These are phyloP conservation scores for Garcia nutans DNA, from an alignment of 345 rosid genomes.

Conservation along the genomic window DNA sequence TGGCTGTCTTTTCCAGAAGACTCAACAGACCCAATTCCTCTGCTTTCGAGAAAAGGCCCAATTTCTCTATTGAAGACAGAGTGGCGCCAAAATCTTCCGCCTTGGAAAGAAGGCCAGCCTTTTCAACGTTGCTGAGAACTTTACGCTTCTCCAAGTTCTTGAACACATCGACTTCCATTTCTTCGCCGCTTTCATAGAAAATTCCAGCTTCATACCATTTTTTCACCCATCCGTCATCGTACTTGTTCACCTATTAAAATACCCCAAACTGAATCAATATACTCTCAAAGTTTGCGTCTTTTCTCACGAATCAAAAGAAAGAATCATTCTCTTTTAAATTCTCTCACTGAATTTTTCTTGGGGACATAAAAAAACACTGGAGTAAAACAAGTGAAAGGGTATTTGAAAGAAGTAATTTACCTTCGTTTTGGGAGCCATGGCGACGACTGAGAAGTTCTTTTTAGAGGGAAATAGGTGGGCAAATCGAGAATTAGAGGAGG, in stretches of 20 bases:
- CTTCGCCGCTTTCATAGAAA: constrained; percentile 83
- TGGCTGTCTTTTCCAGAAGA: constrained; percentile 60
- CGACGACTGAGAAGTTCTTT: constrained; percentile 46
- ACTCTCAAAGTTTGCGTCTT: too few species aligned
- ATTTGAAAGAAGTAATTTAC: constrained; percentile 21
- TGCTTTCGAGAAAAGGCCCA: constrained; percentile 79
- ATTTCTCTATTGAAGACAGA: constrained; percentile 83
- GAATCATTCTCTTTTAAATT: too few species aligned
- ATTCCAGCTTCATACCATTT: constrained; percentile 91
- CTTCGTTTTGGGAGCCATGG: constrained; percentile 86
- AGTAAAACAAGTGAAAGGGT: not conserved
- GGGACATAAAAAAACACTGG: too few species aligned
- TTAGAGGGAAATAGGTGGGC: constrained; percentile 30
- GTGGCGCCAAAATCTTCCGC: constrained; percentile 77
- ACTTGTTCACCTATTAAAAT: constrained; percentile 62
- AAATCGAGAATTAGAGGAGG: constrained; percentile 33
- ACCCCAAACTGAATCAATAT: too few species aligned
- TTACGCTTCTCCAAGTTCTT: constrained; percentile 84
- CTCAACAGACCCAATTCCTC: constrained; percentile 88
- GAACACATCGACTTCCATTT: constrained; percentile 80
- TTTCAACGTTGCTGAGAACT: constrained; percentile 84
- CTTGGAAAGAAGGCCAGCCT: constrained; percentile 77
- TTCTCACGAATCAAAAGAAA: too few species aligned
- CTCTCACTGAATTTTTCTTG: too few species aligned
- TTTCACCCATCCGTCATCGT: constrained; percentile 68